phyloP scores from a whole-genome alignment of 2,329 filamentous ascomycete genomes.

The Venturia pyrina region DNA sequence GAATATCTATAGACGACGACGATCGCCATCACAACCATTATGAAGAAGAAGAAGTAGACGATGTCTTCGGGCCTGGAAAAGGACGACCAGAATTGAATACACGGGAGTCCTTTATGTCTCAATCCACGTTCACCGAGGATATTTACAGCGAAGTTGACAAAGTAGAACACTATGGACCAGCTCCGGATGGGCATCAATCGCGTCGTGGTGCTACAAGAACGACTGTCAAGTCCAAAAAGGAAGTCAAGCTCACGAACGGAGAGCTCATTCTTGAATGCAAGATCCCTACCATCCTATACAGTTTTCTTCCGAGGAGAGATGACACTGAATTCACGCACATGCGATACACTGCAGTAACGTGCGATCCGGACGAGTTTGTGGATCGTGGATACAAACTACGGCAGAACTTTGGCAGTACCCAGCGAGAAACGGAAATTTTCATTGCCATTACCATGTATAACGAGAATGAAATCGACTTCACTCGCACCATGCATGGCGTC shows the following conservation, averaged over 20 bases:
- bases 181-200: conserved; percentile 76
- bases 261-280: conserved; percentile 98
- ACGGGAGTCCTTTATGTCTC: conserved; percentile 52
- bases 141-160: conserved; percentile 33
- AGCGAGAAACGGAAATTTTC: conserved; percentile 87
- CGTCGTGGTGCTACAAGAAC: conserved; percentile 69
- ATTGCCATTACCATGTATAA: conserved; percentile 99
- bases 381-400: conserved; percentile 82
- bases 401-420: conserved; percentile 75
- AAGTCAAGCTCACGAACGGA: conserved; percentile 93
- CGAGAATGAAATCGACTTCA: conserved; percentile 93
- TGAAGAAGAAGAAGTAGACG: conserved; percentile 42
- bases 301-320: conserved; percentile 84
- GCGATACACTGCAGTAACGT: conserved; percentile 98
- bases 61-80: conserved; percentile 61
- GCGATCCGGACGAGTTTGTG: conserved; percentile 90
- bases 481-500: conserved; percentile 94
- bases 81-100: conserved; percentile 49
- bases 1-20: conserved; percentile 54
- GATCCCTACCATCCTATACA: conserved; percentile 96
- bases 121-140: conserved; percentile 50
- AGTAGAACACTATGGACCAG: conserved; percentile 64
- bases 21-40: conserved; percentile 19
- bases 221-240: conserved; percentile 83
- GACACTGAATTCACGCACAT: conserved; percentile 97